Percentiles rank a stretch among this genome's conserved stretches.
phyloP scores from a whole-genome alignment of 1,284 basidiomycete genomes.

The Entoloma clypeatum region DNA sequence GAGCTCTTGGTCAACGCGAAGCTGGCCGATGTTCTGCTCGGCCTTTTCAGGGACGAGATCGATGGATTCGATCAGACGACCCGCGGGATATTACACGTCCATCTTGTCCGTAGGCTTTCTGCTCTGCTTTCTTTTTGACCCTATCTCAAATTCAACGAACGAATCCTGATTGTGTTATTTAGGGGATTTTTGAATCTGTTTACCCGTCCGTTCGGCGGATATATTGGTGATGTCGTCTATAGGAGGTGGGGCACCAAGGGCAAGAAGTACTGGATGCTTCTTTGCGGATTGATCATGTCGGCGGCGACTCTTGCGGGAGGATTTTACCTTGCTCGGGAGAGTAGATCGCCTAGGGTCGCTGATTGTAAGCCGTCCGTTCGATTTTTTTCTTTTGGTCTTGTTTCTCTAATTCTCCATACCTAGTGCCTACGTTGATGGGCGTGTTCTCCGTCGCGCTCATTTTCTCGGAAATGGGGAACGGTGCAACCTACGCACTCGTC shows the following conservation, averaged over 20 bases:
- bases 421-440: slow-evolving; percentile 28
- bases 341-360: slow-evolving; percentile 18
- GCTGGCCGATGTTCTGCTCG: slow-evolving; percentile 47
- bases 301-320: slow-evolving; percentile 40
- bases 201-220: slow-evolving; percentile 50
- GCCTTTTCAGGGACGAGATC: slow-evolving; percentile 27
- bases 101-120: slow-evolving; percentile 38
- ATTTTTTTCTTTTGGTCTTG: no score
- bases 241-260: slow-evolving; percentile 40
- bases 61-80: slow-evolving; percentile 38
- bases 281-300: slow-evolving; percentile 45
- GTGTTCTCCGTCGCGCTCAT: slow-evolving; percentile 34
- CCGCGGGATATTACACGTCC: slow-evolving; percentile 47
- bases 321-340: slow-evolving; percentile 39
- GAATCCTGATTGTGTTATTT: background rate
- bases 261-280: slow-evolving; percentile 51
- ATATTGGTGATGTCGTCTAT: slow-evolving; percentile 50
- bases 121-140: background rate
- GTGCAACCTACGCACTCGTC: slow-evolving; percentile 51
- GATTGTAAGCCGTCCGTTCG: no score
- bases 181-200: slow-evolving; percentile 52
- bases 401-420: no score
- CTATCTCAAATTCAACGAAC: background rate
- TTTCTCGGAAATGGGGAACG: slow-evolving; percentile 48
- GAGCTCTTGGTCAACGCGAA: slow-evolving; percentile 59